Conservation (phyloP, 169 alveolate genomes). For the Plasmodium inui region DNA sequence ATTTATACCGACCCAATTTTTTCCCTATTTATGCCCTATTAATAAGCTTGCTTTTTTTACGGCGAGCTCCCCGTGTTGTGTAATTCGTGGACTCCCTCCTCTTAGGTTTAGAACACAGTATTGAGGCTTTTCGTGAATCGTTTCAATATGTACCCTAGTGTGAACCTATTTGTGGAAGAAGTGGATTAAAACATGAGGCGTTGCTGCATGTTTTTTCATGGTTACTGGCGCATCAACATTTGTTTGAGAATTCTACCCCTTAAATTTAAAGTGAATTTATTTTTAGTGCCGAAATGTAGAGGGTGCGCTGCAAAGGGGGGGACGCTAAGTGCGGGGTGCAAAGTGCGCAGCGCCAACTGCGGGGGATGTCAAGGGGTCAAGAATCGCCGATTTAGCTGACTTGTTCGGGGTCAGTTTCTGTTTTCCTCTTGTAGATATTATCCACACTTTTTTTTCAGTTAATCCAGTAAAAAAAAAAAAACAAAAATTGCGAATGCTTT, state of each 20-base stretch:
- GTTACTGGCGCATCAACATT: background rate
- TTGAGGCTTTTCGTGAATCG: background rate
- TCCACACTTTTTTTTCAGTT: background rate
- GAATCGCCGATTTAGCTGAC: background rate
- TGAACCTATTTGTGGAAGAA: background rate
- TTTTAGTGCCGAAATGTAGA: background rate
- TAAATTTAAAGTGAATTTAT: background rate
- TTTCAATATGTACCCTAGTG: background rate
- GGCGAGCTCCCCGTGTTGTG: background rate
- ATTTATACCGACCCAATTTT: background rate
- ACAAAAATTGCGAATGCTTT: background rate
- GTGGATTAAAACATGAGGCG: background rate
- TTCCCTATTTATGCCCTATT: background rate
- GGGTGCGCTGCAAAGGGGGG: background rate
- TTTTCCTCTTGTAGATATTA: background rate
- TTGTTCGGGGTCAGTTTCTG: background rate
- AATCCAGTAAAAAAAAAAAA: background rate
- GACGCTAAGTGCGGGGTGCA: too few relatives aligned
- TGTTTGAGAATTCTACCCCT: background rate
- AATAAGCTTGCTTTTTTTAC: background rate
- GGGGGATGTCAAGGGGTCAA: background rate
- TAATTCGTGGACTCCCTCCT: background rate
- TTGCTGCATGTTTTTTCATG: background rate
- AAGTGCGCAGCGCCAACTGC: too few relatives aligned
- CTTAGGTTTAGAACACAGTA: background rate